Evolutionary conservation across 257 asterid genomes (phyloP).

Genomic region (Nicotiana attenuata): DNA sequence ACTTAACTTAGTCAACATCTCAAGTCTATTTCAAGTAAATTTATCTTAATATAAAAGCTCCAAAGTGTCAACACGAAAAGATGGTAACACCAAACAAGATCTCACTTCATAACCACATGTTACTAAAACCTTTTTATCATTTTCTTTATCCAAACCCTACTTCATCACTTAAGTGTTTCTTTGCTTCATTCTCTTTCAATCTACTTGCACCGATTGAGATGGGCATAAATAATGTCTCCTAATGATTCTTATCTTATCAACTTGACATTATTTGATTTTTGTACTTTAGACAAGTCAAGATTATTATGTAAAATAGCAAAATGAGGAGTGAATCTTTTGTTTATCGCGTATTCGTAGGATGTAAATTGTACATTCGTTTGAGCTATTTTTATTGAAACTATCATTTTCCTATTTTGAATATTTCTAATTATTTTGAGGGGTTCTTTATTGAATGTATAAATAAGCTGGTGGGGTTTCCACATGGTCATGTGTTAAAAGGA

Average conservation of each 20-base stretch:
- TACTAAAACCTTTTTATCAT: constrained; percentile 18
- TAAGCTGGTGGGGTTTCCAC: constrained; percentile 22
- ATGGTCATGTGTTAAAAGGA: constrained; percentile 4
- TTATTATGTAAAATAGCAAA: neutral
- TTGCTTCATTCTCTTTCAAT: constrained; percentile 9
- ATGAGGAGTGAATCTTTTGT: neutral
- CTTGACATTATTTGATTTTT: neutral
- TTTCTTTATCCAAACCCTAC: constrained; percentile 15
- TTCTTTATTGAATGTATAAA: neutral
- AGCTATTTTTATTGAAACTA: neutral
- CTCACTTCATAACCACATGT: constrained; percentile 34
- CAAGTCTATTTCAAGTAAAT: constrained; percentile 21
- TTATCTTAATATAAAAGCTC: neutral
- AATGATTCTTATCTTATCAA: neutral
- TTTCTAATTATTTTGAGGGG: neutral
- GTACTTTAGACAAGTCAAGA: neutral
- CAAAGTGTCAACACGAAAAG: constrained; percentile 4
- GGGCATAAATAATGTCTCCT: neutral
- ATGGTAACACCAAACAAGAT: constrained; percentile 21
- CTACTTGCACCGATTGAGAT: constrained; percentile 16
- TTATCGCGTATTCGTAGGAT: too few species aligned
- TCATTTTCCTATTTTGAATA: neutral
- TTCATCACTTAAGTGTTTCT: neutral
- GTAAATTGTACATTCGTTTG: too few species aligned
- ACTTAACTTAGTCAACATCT: constrained; percentile 36